phyloP scores from a whole-genome alignment of 1,284 basidiomycete species.

The Malassezia globosa region DNA sequence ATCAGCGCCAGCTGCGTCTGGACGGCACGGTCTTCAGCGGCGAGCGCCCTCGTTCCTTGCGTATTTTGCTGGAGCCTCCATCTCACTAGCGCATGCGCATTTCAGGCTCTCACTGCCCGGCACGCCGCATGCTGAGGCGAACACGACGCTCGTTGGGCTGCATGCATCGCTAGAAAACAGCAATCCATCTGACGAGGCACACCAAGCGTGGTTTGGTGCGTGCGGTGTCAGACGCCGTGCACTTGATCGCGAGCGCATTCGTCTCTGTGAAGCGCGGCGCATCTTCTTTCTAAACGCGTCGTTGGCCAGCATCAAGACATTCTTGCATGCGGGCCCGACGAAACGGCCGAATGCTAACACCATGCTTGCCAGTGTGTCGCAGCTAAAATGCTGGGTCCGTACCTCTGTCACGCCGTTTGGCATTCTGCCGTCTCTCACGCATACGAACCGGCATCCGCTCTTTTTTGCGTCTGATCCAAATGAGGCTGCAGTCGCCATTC shows the following conservation, averaged over 20 bases:
- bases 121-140: slow-evolving; percentile 4
- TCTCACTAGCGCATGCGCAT: slow-evolving; percentile 14
- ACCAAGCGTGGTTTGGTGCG: slow-evolving; percentile 40
- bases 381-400: slow-evolving; percentile 17
- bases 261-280: slow-evolving; percentile 18
- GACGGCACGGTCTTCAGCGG: neutral
- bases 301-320: slow-evolving; percentile 21
- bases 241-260: neutral
- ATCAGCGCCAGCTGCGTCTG: neutral
- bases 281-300: slow-evolving; percentile 23
- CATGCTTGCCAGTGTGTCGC: slow-evolving; percentile 18
- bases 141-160: slow-evolving; percentile 13
- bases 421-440: slow-evolving; percentile 18
- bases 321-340: slow-evolving; percentile 10
- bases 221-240: slow-evolving; percentile 23
- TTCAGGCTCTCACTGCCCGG: slow-evolving; percentile 16
- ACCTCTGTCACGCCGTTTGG: slow-evolving; percentile 40
- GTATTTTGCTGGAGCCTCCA: neutral
- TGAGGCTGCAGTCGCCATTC: slow-evolving; percentile 27
- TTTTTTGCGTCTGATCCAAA: slow-evolving; percentile 35
- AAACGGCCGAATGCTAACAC: slow-evolving; percentile 4
- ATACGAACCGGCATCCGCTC: slow-evolving; percentile 4
- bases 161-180: slow-evolving; percentile 29
- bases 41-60: neutral
- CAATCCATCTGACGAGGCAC: slow-evolving; percentile 22